Conservation (phyloP, 1,284 basidiomycete species). For the Phylloporus sp. region DNA sequence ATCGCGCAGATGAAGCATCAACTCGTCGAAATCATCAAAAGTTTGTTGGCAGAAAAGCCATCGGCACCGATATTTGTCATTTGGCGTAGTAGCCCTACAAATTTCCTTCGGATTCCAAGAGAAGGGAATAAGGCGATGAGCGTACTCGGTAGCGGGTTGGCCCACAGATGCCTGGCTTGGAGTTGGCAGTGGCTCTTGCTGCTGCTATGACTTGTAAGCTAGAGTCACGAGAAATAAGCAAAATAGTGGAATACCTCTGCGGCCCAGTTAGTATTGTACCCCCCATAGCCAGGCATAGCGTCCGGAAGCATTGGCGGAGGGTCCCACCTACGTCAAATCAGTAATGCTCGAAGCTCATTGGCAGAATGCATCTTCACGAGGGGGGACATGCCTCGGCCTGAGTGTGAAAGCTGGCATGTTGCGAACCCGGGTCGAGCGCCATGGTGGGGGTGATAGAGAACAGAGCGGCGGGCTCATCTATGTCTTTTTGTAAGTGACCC, state of each 20-base stretch:
- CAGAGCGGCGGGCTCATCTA: neutral
- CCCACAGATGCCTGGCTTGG: neutral
- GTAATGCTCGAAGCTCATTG: neutral
- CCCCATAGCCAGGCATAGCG: neutral
- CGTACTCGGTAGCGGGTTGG: slow-evolving; percentile 8
- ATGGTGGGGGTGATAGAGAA: neutral
- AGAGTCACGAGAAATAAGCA: neutral
- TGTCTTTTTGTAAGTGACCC: neutral
- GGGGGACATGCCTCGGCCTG: neutral
- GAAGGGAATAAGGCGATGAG: neutral
- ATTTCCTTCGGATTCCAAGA: neutral
- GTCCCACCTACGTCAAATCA: neutral
- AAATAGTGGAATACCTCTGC: slow-evolving; percentile 3
- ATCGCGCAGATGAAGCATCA: neutral
- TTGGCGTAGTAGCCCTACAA: neutral
- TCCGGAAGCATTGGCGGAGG: neutral
- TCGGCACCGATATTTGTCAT: neutral
- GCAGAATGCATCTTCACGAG: neutral
- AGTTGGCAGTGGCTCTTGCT: neutral
- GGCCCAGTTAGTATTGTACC: neutral
- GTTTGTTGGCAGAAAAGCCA: neutral
- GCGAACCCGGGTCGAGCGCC: neutral
- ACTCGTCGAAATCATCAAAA: neutral
- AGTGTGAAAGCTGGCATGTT: neutral
- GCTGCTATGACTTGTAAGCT: slow-evolving; percentile 18